Base-by-base conservation (phyloP, 2,329 filamentous ascomycete genomes). In the Mariannaea sp. region DNA sequence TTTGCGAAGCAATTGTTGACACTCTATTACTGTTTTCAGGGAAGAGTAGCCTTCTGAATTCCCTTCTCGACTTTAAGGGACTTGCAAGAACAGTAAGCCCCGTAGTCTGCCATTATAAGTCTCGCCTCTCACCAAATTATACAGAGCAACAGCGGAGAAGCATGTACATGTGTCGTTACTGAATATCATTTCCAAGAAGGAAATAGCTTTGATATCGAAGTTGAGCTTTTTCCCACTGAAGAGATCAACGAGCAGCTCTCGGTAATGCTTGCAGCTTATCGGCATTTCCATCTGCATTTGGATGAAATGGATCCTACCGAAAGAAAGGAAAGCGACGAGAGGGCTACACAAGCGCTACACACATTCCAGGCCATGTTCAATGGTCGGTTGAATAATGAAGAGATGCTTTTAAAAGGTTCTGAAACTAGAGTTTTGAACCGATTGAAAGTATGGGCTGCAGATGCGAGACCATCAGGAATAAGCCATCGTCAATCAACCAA, bases 31-130 rank as follows among this genome's bases (percentile, higher is more conserved):
- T 24, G 5, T 24, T 55, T 29, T 2, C 24, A 73, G 77, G 77
- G 0, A 80, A 80, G 65, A 80, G 77, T 51, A 80, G 77, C 52
- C 61, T 80, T 3, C 65, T 80, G 13, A 80, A 80, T 57, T 78
- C 75, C 1, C 66, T 80, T 1, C 65, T 81, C 3, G 77, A 80
- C 43, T 66, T 43, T 1, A 43, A 57, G 1, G 67, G 62, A 1
- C 65, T 81, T 2, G 76, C 76, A 0, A 69, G 73, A 55, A 67
- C 75, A 2, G 77, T 80, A 65, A 70, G 75, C 61, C 44, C 1
- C 16, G 3, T 1, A 5, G 1, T 30, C 7, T 10, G 1, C 22
- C 10, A 2, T 8, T 3, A 22, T 13, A 8, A 14, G 10, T 16
- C 13, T 3, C 20, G 4, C 12, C 19, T 9, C 17, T 36, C 20